Percentiles rank a stretch among this genome's conserved stretches.
phyloP scores from a whole-genome alignment of 2,329 filamentous ascomycete genomes.

The Colletotrichum incanum region DNA sequence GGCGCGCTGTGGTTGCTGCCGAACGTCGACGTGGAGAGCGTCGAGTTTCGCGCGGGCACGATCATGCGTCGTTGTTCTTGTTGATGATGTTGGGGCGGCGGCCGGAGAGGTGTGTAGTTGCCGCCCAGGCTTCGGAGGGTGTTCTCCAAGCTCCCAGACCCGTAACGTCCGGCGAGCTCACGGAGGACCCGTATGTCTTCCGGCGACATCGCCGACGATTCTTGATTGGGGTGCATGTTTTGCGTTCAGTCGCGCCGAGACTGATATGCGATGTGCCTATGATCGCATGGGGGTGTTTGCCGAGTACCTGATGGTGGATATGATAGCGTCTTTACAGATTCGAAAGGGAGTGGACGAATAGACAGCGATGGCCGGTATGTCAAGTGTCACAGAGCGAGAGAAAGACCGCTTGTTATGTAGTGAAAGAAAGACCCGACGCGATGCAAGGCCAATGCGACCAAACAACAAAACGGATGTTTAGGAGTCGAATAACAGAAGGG shows the following conservation, averaged over 20 bases:
- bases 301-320: neutral
- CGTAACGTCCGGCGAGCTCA: conserved; percentile 34
- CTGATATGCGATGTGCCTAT: neutral
- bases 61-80: neutral
- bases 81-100: conserved; percentile 6
- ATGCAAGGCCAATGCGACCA: neutral
- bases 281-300: conserved; percentile 2
- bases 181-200: conserved; percentile 27
- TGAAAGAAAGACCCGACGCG: neutral
- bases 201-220: conserved; percentile 18
- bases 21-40: conserved; percentile 58
- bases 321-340: neutral
- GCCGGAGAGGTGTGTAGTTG: conserved; percentile 3
- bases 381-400: conserved; percentile 1
- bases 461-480: neutral
- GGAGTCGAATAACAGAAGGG: neutral
- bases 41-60: conserved; percentile 49
- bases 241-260: conserved; percentile 13
- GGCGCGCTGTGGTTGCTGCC: conserved; percentile 58
- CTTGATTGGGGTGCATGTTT: conserved; percentile 16
- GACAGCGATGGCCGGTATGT: neutral
- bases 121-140: conserved; percentile 27
- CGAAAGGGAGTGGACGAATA: no score
- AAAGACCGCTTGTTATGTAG: conserved; percentile 28
- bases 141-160: conserved; percentile 19